A percentile compares a stretch with the other conserved stretches of the same genome.
Conservation (phyloP, 306 rosid species). For the Oemleria cerasiformis region DNA sequence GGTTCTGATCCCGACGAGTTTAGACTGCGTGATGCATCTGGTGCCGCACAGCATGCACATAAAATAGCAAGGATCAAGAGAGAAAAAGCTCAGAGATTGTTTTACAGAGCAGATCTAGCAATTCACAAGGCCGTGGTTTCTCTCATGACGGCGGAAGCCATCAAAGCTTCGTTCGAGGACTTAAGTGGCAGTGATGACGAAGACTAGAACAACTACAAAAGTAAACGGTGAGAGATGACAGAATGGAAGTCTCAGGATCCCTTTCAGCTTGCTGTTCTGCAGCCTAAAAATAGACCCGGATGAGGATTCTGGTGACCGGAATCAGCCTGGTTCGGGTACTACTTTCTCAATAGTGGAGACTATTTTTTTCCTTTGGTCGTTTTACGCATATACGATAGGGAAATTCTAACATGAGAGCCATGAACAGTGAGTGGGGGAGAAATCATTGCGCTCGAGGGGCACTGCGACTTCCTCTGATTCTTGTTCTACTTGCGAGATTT, state of each 20-base stretch:
- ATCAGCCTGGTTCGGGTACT: conserved; percentile 28
- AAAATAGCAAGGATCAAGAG: conserved; percentile 65
- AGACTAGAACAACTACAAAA: conserved; percentile 17
- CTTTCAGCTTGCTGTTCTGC: conserved; percentile 21
- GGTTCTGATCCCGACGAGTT: conserved; percentile 62
- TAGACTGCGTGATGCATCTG: conserved; percentile 52
- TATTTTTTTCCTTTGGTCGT: conserved; percentile 13
- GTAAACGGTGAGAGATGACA: conserved; percentile 2
- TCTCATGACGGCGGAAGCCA: conserved; percentile 90
- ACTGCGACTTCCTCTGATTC: conserved; percentile 26
- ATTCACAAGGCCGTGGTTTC: conserved; percentile 85
- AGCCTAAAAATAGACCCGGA: conserved; percentile 14
- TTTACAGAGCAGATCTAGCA: conserved; percentile 71
- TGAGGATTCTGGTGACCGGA: conserved; percentile 31
- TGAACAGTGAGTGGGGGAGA: conserved; percentile 27
- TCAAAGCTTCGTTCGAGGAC: conserved; percentile 48
- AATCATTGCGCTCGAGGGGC: conserved; percentile 16
- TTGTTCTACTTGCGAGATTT: conserved; percentile 12
- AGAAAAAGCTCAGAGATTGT: conserved; percentile 64
- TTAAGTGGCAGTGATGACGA: conserved; percentile 28
- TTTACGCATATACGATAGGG: conserved; percentile 25
- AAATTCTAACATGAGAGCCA: conserved; percentile 32
- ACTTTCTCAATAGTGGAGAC: conserved; percentile 30
- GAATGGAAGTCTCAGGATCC: conserved; percentile 15
- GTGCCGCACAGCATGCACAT: conserved; percentile 65